Conservation (phyloP, 805 yeast genomes). For the Yarrowia osloensis region DNA sequence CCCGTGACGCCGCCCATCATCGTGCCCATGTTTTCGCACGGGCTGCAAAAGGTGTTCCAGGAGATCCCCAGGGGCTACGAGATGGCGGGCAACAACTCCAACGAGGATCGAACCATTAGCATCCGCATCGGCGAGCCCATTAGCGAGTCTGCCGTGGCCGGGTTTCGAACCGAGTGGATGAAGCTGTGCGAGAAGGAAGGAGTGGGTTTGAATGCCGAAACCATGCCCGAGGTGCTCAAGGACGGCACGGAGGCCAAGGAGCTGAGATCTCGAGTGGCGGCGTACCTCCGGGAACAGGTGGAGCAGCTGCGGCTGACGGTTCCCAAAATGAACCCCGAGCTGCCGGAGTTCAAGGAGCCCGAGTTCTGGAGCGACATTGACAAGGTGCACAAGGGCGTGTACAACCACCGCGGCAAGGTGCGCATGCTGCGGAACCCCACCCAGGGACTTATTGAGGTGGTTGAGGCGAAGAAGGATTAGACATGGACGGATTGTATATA, state of each 20-base stretch:
- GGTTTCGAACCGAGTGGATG: slow-evolving; percentile 71
- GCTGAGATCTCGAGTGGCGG: slow-evolving; percentile 72
- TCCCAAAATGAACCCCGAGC: slow-evolving; percentile 1
- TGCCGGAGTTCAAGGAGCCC: slow-evolving; percentile 14
- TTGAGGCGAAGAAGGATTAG: not conserved
- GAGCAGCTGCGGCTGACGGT: slow-evolving; percentile 39
- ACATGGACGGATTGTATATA: slow-evolving; percentile 8
- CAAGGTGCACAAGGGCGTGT: not conserved
- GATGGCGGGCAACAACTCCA: slow-evolving; percentile 50
- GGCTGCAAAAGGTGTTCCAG: slow-evolving; percentile 85
- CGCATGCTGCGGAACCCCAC: slow-evolving; percentile 10
- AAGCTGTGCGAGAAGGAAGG: slow-evolving; percentile 57
- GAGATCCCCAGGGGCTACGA: slow-evolving; percentile 49
- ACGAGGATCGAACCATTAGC: slow-evolving; percentile 52
- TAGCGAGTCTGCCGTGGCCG: slow-evolving; percentile 58
- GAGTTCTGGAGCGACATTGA: slow-evolving; percentile 20
- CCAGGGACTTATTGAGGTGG: not conserved
- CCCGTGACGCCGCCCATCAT: slow-evolving; percentile 80
- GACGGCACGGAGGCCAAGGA: slow-evolving; percentile 63
- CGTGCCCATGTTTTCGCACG: slow-evolving; percentile 81
- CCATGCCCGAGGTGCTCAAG: slow-evolving; percentile 62
- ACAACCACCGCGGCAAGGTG: slow-evolving; percentile 7
- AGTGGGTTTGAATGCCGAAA: slow-evolving; percentile 49
- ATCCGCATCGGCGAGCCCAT: slow-evolving; percentile 74
- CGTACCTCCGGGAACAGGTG: slow-evolving; percentile 64